Evolutionary conservation across 164 flowering plant species (phyloP).

Genomic region (Macadamia integrifolia): DNA sequence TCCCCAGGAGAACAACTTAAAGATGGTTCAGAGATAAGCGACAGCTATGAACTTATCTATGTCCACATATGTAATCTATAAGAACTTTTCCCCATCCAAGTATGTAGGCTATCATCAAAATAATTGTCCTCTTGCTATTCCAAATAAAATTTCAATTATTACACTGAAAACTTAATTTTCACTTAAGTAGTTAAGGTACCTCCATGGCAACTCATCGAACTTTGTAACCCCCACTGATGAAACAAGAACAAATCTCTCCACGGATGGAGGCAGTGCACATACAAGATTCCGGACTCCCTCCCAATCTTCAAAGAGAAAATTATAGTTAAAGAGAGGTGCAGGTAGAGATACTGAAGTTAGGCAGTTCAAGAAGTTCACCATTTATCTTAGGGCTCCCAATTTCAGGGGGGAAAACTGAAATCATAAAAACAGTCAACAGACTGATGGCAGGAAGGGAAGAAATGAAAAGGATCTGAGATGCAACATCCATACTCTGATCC

Average conservation of each 20-base stretch:
- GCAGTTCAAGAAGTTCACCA: not conserved
- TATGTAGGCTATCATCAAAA: not conserved
- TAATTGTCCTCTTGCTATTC: not conserved
- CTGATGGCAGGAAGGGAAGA: not conserved
- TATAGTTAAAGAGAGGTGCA: not conserved
- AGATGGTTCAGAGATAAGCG: not conserved
- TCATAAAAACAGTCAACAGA: not conserved
- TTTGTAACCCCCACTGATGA: constrained; percentile 98
- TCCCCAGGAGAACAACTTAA: not conserved
- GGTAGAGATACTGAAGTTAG: not conserved
- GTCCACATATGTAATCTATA: no score
- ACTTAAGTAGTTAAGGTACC: constrained; percentile 38
- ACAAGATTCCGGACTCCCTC: constrained; percentile 90
- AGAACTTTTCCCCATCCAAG: not conserved
- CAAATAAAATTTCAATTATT: not conserved
- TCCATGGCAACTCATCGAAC: constrained; percentile 91
- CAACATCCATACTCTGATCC: not conserved
- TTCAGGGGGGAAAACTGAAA: not conserved
- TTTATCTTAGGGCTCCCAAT: not conserved
- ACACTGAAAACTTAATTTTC: not conserved
- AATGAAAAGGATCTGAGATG: not conserved
- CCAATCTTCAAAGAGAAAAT: constrained; percentile 66
- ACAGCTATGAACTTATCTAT: not conserved
- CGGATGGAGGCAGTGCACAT: constrained; percentile 63
- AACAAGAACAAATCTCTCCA: constrained; percentile 83